Evolutionary conservation across 768 basidiomycete species (phyloP).

Genomic region (Suillus subluteus): DNA sequence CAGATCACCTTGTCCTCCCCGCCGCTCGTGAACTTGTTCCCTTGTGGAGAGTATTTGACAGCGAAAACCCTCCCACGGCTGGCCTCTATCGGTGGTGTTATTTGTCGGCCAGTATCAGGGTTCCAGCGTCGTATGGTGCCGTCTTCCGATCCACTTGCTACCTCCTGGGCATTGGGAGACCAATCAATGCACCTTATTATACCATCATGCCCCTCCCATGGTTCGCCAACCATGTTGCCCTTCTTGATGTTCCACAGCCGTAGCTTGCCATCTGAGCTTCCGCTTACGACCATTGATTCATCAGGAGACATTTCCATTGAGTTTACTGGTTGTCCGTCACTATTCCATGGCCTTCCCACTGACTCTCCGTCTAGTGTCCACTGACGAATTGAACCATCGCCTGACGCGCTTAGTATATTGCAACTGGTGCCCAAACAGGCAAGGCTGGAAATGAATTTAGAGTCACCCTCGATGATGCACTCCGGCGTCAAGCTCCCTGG

Average conservation of each 20-base stretch:
- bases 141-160: slow-evolving; percentile 18
- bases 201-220: too few species aligned
- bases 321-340: neutral
- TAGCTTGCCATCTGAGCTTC: neutral
- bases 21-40: too few species aligned
- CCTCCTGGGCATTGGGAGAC: slow-evolving; percentile 17
- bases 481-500: neutral
- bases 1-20: too few species aligned
- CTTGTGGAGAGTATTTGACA: too few species aligned
- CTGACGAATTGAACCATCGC: too few species aligned
- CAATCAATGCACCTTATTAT: slow-evolving; percentile 12
- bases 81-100: too few species aligned
- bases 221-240: neutral
- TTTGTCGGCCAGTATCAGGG: too few species aligned
- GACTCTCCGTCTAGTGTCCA: neutral
- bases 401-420: too few species aligned
- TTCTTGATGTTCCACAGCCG: neutral
- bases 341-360: neutral
- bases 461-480: too few species aligned
- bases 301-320: neutral
- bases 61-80: too few species aligned
- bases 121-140: neutral
- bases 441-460: too few species aligned
- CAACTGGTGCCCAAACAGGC: too few species aligned
- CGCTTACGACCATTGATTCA: neutral